phyloP scores from a whole-genome alignment of 1,139 yeast species.

The Suhomyces bribrorum region DNA sequence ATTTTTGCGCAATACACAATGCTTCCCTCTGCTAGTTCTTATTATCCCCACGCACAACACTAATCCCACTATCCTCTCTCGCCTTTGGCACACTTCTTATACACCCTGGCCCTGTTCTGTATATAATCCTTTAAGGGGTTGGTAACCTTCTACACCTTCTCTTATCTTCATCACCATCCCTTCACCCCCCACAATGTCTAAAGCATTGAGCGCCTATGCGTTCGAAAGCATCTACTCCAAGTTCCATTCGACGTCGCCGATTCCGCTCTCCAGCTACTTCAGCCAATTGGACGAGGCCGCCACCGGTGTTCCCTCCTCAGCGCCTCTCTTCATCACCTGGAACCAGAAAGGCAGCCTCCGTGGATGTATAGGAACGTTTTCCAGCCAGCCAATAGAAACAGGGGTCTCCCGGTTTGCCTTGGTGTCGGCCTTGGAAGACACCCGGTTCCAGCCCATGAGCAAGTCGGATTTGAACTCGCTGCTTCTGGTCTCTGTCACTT shows the following conservation, averaged over 20 bases:
- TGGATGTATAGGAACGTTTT: conserved; percentile 94
- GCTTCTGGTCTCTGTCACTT: conserved; percentile 55
- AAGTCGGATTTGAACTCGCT: conserved; percentile 50
- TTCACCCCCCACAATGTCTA: conserved; percentile 21
- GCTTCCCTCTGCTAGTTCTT: no score
- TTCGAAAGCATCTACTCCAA: conserved; percentile 35
- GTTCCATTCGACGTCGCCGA: conserved; percentile 11
- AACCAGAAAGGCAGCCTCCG: conserved; percentile 58
- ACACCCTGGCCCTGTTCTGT: no score
- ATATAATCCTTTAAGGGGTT: no score
- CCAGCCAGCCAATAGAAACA: conserved; percentile 39
- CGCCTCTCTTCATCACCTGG: conserved; percentile 85
- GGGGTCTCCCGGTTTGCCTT: conserved; percentile 68
- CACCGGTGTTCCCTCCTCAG: conserved; percentile 46
- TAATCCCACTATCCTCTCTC: no score
- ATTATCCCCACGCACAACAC: no score
- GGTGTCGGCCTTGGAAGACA: conserved; percentile 71
- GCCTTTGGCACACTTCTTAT: no score
- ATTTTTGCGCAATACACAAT: no score
- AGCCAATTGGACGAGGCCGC: conserved; percentile 19
- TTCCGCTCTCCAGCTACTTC: conserved; percentile 21
- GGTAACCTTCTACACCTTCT: neutral
- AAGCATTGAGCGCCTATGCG: conserved; percentile 42
- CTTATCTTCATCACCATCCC: neutral
- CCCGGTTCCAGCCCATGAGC: conserved; percentile 71